Evolutionary conservation across 2,329 filamentous ascomycete genomes (phyloP).

Genomic region (Basipetospora sp.): DNA sequence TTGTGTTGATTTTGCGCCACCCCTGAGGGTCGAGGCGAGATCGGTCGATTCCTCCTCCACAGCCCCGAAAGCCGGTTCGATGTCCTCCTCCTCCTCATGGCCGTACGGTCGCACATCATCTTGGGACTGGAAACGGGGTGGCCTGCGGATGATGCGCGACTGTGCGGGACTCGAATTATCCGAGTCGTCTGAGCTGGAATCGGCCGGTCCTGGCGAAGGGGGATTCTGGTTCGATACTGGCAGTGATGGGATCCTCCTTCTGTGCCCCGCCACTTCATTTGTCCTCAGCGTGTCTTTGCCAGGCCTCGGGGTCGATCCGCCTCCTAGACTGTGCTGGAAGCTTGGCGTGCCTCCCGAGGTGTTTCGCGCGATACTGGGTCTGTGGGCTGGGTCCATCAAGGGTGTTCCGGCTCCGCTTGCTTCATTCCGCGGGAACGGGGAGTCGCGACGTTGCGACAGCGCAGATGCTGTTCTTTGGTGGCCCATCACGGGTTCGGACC

Average conservation of each 20-base stretch:
- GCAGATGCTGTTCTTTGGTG: constrained; percentile 34
- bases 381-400: constrained; percentile 25
- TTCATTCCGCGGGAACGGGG: constrained; percentile 36
- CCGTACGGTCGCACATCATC: constrained; percentile 28
- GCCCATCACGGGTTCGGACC: constrained; percentile 27
- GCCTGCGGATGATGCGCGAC: constrained; percentile 45
- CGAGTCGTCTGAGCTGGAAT: constrained; percentile 24
- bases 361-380: constrained; percentile 32
- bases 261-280: constrained; percentile 16
- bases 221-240: constrained; percentile 20
- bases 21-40: constrained; percentile 37
- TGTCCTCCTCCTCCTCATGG: constrained; percentile 41
- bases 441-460: constrained; percentile 43
- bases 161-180: constrained; percentile 37
- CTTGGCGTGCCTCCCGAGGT: constrained; percentile 26
- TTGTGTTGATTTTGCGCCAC: constrained; percentile 18
- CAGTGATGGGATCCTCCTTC: constrained; percentile 29
- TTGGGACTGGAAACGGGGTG: constrained; percentile 31
- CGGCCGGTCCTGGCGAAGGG: constrained; percentile 22
- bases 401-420: constrained; percentile 28
- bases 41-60: constrained; percentile 29
- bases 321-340: constrained; percentile 2
- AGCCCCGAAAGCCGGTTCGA: constrained; percentile 40
- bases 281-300: constrained; percentile 11
- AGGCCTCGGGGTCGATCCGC: constrained; percentile 12